Evolutionary conservation across 2,329 filamentous ascomycete genomes (phyloP).

Genomic region (Polytolypa hystricis): DNA sequence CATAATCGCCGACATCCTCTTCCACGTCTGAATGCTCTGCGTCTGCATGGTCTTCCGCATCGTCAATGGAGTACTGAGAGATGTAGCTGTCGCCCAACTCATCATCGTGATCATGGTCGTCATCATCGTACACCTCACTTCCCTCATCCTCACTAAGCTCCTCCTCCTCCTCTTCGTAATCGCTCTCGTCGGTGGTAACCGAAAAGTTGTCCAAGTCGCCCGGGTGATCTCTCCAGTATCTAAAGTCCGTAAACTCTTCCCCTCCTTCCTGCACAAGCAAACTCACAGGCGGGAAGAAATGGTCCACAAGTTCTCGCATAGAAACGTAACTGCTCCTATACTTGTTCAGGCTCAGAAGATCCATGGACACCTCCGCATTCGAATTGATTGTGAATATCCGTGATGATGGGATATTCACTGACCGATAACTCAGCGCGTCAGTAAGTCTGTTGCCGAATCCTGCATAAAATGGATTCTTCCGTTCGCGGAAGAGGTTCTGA

Average conservation of each 20-base stretch:
- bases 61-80: slow-evolving; percentile 40
- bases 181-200: slow-evolving; percentile 50
- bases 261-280: slow-evolving; percentile 79
- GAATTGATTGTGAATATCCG: slow-evolving; percentile 98
- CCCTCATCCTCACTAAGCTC: slow-evolving; percentile 42
- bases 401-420: slow-evolving; percentile 86
- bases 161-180: slow-evolving; percentile 44
- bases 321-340: slow-evolving; percentile 95
- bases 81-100: slow-evolving; percentile 48
- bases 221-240: slow-evolving; percentile 82
- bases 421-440: slow-evolving; percentile 90
- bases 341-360: slow-evolving; percentile 81
- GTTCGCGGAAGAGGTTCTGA: slow-evolving; percentile 68
- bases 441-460: slow-evolving; percentile 95
- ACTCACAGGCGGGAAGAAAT: slow-evolving; percentile 90
- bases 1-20: slow-evolving; percentile 7
- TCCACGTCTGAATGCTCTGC: slow-evolving; percentile 39
- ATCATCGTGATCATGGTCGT: slow-evolving; percentile 30
- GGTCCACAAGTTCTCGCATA: slow-evolving; percentile 94
- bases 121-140: slow-evolving; percentile 37
- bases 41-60: slow-evolving; percentile 32
- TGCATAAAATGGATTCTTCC: slow-evolving; percentile 81
- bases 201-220: slow-evolving; percentile 82
- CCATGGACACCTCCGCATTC: slow-evolving; percentile 87
- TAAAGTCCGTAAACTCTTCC: slow-evolving; percentile 94